A percentile compares a stretch with the other conserved stretches of the same genome.
Evolutionary conservation across 208 protist species (phyloP).

Genomic region (Giardia muris): DNA sequence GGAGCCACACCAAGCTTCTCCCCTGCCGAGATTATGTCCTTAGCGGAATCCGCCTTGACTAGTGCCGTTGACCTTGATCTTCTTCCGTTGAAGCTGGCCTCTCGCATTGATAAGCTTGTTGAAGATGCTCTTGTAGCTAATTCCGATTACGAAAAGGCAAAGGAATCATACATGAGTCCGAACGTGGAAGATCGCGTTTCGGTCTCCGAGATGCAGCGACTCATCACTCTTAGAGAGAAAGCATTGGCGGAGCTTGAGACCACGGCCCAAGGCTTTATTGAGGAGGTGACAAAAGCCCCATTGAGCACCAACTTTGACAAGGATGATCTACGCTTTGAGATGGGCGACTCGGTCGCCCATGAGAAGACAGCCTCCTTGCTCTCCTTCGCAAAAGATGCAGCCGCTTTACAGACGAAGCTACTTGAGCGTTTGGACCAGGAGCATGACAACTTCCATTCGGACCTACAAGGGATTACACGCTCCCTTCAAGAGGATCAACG

Average conservation of each 20-base stretch:
- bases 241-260: neutral
- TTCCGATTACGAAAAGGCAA: neutral
- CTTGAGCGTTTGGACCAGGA: neutral
- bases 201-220: neutral
- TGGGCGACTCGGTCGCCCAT: neutral
- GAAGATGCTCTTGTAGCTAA: neutral
- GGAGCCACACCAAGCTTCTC: neutral
- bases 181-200: neutral
- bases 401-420: neutral
- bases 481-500: neutral
- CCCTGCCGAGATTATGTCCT: neutral
- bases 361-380: neutral
- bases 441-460: neutral
- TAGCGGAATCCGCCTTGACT: neutral
- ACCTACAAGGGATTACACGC: neutral
- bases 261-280: neutral
- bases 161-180: neutral
- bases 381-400: neutral
- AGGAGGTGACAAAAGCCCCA: neutral
- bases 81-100: neutral
- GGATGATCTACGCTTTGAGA: neutral
- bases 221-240: neutral
- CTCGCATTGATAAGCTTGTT: neutral
- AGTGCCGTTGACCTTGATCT: neutral
- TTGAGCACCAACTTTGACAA: neutral